Evolutionary conservation across 2,329 filamentous ascomycete species (phyloP).

Genomic region (Aureobasidium sp.): DNA sequence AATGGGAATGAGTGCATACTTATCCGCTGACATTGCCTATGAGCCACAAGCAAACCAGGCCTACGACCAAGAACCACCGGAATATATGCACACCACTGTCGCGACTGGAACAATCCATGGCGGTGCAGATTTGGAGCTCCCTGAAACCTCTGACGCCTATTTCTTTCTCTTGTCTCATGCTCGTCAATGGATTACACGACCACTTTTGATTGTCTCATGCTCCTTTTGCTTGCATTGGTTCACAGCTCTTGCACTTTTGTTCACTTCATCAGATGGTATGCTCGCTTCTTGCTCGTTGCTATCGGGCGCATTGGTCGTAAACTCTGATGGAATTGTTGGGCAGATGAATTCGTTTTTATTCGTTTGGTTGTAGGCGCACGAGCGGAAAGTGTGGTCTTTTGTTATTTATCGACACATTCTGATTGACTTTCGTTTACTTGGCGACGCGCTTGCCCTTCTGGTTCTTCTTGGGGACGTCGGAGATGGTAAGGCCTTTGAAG

Average conservation of each 20-base stretch:
- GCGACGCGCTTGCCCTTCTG: conserved; percentile 42
- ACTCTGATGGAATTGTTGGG: not conserved
- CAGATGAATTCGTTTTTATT: conserved; percentile 9
- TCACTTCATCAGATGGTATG: too few species aligned
- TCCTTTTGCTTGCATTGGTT: not conserved
- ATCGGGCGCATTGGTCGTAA: not conserved
- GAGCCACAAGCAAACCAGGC: too few species aligned
- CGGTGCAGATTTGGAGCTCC: too few species aligned
- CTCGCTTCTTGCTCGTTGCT: not conserved
- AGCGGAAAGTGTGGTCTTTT: not conserved
- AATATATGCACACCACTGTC: too few species aligned
- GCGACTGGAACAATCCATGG: too few species aligned
- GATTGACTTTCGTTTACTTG: conserved; percentile 17
- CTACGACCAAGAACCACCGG: too few species aligned
- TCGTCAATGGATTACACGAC: too few species aligned
- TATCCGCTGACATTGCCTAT: not conserved
- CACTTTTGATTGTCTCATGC: not conserved
- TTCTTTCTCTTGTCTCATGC: too few species aligned
- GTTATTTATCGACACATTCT: not conserved
- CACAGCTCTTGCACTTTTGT: too few species aligned
- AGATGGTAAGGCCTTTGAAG: conserved; percentile 46
- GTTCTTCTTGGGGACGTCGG: conserved; percentile 57
- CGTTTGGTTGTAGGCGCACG: not conserved
- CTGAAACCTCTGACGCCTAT: too few species aligned
- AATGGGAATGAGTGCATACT: not conserved